Conservation (phyloP, 257 asterid genomes). For the Solanum neorickii region DNA sequence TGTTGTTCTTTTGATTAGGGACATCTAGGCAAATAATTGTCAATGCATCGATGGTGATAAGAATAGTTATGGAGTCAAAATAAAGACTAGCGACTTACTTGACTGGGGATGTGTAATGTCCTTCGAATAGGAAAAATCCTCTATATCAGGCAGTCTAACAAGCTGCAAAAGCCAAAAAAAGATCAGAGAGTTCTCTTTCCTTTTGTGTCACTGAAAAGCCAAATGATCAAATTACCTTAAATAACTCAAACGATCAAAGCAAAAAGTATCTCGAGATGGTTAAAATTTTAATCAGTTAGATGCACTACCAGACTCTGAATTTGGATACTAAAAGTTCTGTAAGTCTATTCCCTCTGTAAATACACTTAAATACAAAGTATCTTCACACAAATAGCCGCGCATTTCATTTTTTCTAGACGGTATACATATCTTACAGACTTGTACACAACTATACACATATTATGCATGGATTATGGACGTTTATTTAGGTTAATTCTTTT, state of each 20-base stretch:
- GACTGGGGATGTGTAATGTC: conserved; percentile 14
- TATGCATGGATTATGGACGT: background rate
- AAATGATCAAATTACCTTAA: background rate
- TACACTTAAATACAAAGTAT: background rate
- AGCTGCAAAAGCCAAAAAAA: conserved; percentile 26
- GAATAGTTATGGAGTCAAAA: background rate
- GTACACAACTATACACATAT: background rate
- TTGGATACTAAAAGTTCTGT: background rate
- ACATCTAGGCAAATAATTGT: background rate
- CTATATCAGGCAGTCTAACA: conserved; percentile 58
- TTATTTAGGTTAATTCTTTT: background rate
- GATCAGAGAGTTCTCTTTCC: background rate
- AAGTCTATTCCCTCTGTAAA: background rate
- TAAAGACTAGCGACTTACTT: conserved; percentile 33
- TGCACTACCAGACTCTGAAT: background rate
- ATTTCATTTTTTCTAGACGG: background rate
- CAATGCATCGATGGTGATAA: background rate
- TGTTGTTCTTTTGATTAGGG: background rate
- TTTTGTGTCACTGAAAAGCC: background rate
- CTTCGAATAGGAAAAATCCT: conserved; percentile 68
- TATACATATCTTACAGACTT: background rate
- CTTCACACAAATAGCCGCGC: background rate
- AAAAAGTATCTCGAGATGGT: background rate
- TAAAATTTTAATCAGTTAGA: background rate
- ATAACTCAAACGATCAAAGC: background rate